Percentiles rank a stretch among this genome's conserved stretches.
Evolutionary conservation across 768 basidiomycete species (phyloP).

Genomic region (Lenzites betulinus): DNA sequence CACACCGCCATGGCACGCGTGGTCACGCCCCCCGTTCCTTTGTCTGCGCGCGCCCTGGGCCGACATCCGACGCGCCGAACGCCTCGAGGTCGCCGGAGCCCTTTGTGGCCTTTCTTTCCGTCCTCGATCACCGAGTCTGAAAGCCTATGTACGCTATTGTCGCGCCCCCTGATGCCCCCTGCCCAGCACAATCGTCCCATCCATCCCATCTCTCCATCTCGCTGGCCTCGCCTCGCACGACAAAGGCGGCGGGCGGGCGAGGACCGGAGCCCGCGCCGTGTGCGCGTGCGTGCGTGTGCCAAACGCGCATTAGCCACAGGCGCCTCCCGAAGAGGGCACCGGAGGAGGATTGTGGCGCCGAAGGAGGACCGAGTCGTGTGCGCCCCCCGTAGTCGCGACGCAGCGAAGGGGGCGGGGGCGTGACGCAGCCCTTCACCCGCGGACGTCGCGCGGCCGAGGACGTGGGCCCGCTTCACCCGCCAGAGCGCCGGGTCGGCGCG

Average conservation of each 20-base stretch:
- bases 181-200: neutral
- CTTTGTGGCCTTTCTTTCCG: neutral
- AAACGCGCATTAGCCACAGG: constrained; percentile 5
- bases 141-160: constrained; percentile 14
- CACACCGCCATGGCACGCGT: neutral
- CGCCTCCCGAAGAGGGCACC: neutral
- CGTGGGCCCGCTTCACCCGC: neutral
- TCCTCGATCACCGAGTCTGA: constrained; percentile 14
- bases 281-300: neutral
- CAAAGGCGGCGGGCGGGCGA: too few relatives aligned
- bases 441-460: neutral
- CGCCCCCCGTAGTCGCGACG: neutral
- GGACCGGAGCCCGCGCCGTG: too few relatives aligned
- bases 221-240: too few relatives aligned
- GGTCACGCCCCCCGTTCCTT: constrained; percentile 4
- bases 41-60: constrained; percentile 2
- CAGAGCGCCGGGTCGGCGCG: neutral
- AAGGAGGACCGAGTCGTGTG: neutral
- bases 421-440: constrained; percentile 1
- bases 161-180: neutral
- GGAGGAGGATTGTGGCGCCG: constrained; percentile 20
- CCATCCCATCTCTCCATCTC: too few relatives aligned
- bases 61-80: constrained; percentile 6
- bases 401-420: neutral
- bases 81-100: constrained; percentile 1